Evolutionary conservation across 805 yeast species (phyloP).

Genomic region (Yarrowia sp.): DNA sequence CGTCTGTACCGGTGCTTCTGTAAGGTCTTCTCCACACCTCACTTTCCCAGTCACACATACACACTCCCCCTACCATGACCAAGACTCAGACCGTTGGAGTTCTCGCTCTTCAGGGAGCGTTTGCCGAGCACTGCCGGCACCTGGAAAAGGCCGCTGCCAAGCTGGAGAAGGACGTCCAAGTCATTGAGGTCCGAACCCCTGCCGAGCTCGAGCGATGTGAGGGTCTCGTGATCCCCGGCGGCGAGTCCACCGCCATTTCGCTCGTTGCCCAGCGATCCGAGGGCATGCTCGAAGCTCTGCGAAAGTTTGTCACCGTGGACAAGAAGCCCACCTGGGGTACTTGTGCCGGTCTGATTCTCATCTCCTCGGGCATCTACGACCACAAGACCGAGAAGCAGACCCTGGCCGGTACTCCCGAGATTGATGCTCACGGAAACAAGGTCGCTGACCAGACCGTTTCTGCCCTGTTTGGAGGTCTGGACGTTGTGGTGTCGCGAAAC

Average conservation of each 20-base stretch:
- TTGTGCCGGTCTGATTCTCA: constrained; percentile 79
- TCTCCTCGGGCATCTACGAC: constrained; percentile 51
- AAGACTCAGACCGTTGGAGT: constrained; percentile 61
- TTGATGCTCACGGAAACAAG: constrained; percentile 35
- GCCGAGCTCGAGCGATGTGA: constrained; percentile 60
- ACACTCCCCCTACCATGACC: constrained; percentile 30
- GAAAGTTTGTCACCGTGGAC: constrained; percentile 56
- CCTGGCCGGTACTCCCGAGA: constrained; percentile 55
- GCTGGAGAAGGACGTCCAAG: constrained; percentile 46
- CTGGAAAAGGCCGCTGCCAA: constrained; percentile 52
- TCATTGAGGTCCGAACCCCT: constrained; percentile 60
- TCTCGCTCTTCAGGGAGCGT: constrained; percentile 81
- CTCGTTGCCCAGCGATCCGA: constrained; percentile 68
- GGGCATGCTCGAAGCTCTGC: constrained; percentile 62
- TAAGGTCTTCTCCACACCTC: constrained; percentile 1
- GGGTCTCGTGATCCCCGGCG: constrained; percentile 72
- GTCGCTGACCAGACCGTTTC: constrained; percentile 49
- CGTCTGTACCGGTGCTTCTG: background rate
- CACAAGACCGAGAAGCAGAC: constrained; percentile 52
- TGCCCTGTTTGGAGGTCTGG: constrained; percentile 66
- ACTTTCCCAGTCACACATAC: background rate
- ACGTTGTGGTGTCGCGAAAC: constrained; percentile 69
- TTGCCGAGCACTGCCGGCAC: constrained; percentile 67
- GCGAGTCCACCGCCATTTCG: constrained; percentile 61
- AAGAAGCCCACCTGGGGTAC: constrained; percentile 80